phyloP scores from a whole-genome alignment of 441 rosid species.

The Populus hybrid region DNA sequence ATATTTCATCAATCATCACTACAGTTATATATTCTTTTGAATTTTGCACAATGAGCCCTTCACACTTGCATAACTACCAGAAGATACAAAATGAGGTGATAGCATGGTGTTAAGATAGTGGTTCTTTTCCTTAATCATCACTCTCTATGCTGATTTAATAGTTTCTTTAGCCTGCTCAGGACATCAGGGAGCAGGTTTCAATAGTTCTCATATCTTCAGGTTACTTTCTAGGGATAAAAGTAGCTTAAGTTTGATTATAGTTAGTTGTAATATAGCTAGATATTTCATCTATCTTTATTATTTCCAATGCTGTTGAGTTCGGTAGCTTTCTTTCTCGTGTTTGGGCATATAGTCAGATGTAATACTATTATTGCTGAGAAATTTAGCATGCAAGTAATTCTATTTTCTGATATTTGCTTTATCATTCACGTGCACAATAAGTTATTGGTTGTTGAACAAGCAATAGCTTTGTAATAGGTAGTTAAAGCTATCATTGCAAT shows the following conservation, averaged over 20 bases:
- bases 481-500: conserved; percentile 72
- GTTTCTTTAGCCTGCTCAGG: neutral
- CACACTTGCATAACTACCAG: conserved; percentile 1
- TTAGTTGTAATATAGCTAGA: neutral
- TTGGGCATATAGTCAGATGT: neutral
- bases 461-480: conserved; percentile 41
- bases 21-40: neutral
- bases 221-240: neutral
- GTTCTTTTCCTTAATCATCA: conserved; percentile 1
- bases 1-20: neutral
- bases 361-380: too few species aligned
- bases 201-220: neutral
- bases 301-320: neutral
- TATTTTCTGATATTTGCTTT: neutral
- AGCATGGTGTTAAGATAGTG: neutral
- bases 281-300: neutral
- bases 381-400: neutral
- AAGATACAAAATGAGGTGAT: neutral
- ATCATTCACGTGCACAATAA: neutral
- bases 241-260: neutral
- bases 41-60: neutral
- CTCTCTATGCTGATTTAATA: neutral
- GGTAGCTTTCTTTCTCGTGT: neutral
- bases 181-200: neutral
- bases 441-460: conserved; percentile 13